Evolutionary conservation across 1,284 basidiomycete species (phyloP).

Genomic region (Trametes sp.): DNA sequence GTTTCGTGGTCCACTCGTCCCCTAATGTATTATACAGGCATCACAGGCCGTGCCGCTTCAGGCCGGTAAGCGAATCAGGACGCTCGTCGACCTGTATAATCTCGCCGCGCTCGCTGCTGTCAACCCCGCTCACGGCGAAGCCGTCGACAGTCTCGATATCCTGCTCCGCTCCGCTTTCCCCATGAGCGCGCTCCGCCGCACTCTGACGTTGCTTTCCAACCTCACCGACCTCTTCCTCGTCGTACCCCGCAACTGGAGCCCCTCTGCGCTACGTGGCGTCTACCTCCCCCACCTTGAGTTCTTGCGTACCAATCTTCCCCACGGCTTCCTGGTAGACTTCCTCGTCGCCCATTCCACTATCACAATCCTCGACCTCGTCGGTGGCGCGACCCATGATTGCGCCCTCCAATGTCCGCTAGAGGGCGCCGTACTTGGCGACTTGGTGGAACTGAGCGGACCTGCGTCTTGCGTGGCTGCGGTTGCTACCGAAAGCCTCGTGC

Average conservation of each 20-base stretch:
- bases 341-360: background rate
- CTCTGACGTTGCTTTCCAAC: background rate
- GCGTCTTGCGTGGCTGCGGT: background rate
- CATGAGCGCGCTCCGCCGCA: background rate
- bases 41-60: background rate
- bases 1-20: background rate
- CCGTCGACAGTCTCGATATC: constrained; percentile 1
- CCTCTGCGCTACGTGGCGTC: background rate
- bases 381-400: too few species aligned
- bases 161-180: background rate
- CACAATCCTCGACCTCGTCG: background rate
- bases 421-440: too few species aligned
- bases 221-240: constrained; percentile 3
- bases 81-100: background rate
- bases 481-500: background rate
- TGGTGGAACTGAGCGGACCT: background rate
- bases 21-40: background rate
- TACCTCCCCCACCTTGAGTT: background rate
- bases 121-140: background rate
- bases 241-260: background rate
- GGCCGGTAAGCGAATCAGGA: constrained; percentile 1
- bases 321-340: background rate
- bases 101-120: background rate
- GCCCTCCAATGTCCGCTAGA: too few species aligned
- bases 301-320: constrained; percentile 2